A percentile compares a stretch with the other conserved stretches of the same genome.
These are phyloP conservation scores for Pyrenophora seminiperda DNA, from an alignment of 2,329 filamentous ascomycete species.

Conservation along the genomic window DNA sequence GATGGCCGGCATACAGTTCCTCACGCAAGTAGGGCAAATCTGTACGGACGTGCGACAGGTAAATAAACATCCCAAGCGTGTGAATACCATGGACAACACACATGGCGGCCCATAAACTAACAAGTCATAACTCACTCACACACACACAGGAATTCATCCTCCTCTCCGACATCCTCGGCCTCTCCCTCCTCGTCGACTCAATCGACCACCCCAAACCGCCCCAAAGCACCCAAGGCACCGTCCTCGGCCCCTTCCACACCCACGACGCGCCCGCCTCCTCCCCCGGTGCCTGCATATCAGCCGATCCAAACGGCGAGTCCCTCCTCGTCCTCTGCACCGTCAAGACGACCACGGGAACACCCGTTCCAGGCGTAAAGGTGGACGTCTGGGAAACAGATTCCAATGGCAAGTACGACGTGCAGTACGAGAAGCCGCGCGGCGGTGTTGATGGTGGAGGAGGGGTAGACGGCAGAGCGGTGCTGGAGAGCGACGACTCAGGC, in stretches of 20 bases:
- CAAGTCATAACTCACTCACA: background rate
- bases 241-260: slow-evolving; percentile 82
- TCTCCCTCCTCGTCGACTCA: slow-evolving; percentile 78
- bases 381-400: slow-evolving; percentile 88
- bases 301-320: slow-evolving; percentile 70
- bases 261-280: slow-evolving; percentile 68
- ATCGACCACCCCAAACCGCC: slow-evolving; percentile 83
- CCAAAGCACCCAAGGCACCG: slow-evolving; percentile 73
- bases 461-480: slow-evolving; percentile 74
- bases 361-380: slow-evolving; percentile 69
- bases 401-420: slow-evolving; percentile 81
- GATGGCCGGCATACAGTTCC: slow-evolving; percentile 74
- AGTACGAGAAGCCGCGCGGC: slow-evolving; percentile 66
- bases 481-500: slow-evolving; percentile 72
- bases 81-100: background rate
- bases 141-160: slow-evolving; percentile 73
- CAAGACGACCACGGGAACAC: slow-evolving; percentile 66
- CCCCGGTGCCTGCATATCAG: slow-evolving; percentile 67
- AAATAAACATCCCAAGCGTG: too few relatives aligned
- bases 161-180: slow-evolving; percentile 77
- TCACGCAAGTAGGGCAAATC: slow-evolving; percentile 74
- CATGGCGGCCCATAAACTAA: too few relatives aligned
- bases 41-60: slow-evolving; percentile 75
- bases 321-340: slow-evolving; percentile 76
- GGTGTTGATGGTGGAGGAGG: too few relatives aligned